These are phyloP conservation scores for Phytophthora meadii DNA, from an alignment of 352 stramenopile species.

Conservation along the genomic window DNA sequence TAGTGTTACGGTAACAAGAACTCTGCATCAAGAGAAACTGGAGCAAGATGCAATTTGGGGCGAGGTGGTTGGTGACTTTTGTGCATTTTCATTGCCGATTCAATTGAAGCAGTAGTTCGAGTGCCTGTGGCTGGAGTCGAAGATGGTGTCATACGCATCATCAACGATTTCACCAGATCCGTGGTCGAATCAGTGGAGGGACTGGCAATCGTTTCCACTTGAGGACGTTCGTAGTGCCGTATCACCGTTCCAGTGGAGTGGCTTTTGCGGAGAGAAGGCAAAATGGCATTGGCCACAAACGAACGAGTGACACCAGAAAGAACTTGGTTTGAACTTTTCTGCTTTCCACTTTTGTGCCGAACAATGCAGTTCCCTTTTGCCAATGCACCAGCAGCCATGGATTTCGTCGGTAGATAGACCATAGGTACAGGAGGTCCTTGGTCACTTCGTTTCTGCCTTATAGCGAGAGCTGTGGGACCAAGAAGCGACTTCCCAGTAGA, in stretches of 20 bases:
- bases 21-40: slow-evolving; percentile 24
- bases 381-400: slow-evolving; percentile 36
- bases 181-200: slow-evolving; percentile 13
- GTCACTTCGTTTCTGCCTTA: slow-evolving; percentile 28
- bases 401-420: slow-evolving; percentile 68
- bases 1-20: slow-evolving; percentile 11
- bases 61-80: slow-evolving; percentile 9
- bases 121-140: slow-evolving; percentile 3
- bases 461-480: slow-evolving; percentile 37
- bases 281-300: slow-evolving; percentile 19
- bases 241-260: slow-evolving; percentile 7
- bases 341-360: neutral
- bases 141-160: slow-evolving; percentile 10
- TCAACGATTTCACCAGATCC: slow-evolving; percentile 19
- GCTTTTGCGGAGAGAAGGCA: slow-evolving; percentile 30
- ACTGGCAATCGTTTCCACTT: slow-evolving; percentile 1
- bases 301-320: neutral
- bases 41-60: slow-evolving; percentile 17
- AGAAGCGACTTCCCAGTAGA: slow-evolving; percentile 17
- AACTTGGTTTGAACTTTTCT: slow-evolving; percentile 19
- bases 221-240: neutral
- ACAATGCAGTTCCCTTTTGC: slow-evolving; percentile 20
- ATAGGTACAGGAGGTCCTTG: slow-evolving; percentile 45
- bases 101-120: slow-evolving; percentile 3
- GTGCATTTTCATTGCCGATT: slow-evolving; percentile 3